Percentiles rank a stretch among this genome's conserved stretches.
Conservation (phyloP, 305 asterid genomes). For the Nicotiana rustica region DNA sequence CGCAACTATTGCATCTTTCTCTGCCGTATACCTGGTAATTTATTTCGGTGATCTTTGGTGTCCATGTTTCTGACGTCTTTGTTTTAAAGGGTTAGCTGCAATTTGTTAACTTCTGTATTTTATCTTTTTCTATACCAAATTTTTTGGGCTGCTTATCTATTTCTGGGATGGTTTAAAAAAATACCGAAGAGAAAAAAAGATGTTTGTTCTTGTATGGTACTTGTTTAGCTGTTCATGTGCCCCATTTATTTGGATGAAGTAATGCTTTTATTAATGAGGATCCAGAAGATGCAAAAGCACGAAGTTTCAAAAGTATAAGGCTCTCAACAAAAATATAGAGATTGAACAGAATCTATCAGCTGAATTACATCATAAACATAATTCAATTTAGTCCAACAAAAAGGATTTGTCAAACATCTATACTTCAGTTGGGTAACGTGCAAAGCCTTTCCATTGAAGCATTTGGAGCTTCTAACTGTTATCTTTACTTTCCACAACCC, state of each 20-base stretch:
- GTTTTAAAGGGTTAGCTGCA: conserved; percentile 9
- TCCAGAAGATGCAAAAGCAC: no score
- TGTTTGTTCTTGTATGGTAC: not conserved
- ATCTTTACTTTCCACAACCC: no score
- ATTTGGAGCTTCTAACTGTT: no score
- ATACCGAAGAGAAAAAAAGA: not conserved
- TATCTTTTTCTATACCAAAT: not conserved
- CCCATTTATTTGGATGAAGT: not conserved
- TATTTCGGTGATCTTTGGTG: conserved; percentile 30
- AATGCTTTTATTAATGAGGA: no score
- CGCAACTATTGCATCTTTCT: conserved; percentile 61
- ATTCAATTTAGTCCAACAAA: no score
- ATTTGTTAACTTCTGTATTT: not conserved
- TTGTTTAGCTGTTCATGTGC: not conserved
- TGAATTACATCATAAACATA: no score
- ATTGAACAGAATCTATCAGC: no score
- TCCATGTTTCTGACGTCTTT: conserved; percentile 24
- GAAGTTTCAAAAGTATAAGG: no score
- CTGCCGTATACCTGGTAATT: conserved; percentile 79
- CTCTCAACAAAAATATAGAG: no score
- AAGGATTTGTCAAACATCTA: no score
- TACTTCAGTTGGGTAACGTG: no score
- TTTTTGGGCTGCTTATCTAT: not conserved
- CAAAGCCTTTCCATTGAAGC: no score
- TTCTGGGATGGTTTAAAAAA: not conserved